Evolutionary conservation across 192 early-diverging fungal genomes (phyloP).

Genomic region (Phycomyces nitens): DNA sequence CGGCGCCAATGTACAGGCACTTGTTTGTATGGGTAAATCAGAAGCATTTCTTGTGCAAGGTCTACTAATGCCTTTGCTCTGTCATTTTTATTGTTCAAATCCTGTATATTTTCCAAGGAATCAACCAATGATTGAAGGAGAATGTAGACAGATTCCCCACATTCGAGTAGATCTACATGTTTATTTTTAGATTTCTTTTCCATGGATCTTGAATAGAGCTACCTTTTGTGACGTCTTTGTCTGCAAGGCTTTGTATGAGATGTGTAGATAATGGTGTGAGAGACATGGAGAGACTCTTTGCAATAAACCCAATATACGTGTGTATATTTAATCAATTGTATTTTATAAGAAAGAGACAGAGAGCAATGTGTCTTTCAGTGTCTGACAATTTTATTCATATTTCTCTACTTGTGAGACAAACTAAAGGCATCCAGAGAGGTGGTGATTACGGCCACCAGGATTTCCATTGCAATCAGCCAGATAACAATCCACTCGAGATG

Average conservation of each 20-base stretch:
- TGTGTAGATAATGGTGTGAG: too few species aligned
- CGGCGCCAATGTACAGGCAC: conserved; percentile 50
- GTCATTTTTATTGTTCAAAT: neutral
- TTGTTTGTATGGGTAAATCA: conserved; percentile 43
- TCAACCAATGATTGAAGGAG: neutral
- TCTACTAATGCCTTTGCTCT: neutral
- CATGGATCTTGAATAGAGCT: neutral
- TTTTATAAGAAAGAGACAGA: too few species aligned
- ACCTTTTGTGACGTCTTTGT: neutral
- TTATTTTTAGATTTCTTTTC: neutral
- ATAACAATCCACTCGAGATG: conserved; percentile 96
- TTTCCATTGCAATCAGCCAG: conserved; percentile 83
- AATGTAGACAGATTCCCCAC: neutral
- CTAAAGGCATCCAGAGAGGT: conserved; percentile 65
- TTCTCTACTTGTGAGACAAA: conserved; percentile 32
- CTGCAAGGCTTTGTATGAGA: neutral
- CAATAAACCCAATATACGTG: neutral
- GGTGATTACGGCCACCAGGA: conserved; percentile 71
- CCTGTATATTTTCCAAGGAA: neutral
- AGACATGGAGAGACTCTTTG: neutral
- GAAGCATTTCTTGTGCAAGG: conserved; percentile 11
- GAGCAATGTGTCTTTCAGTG: neutral
- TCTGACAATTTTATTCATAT: neutral
- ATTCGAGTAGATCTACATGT: neutral
- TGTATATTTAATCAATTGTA: neutral